phyloP scores from a whole-genome alignment of 495 filamentous ascomycete species.

The Penicillium atrosanguineum region DNA sequence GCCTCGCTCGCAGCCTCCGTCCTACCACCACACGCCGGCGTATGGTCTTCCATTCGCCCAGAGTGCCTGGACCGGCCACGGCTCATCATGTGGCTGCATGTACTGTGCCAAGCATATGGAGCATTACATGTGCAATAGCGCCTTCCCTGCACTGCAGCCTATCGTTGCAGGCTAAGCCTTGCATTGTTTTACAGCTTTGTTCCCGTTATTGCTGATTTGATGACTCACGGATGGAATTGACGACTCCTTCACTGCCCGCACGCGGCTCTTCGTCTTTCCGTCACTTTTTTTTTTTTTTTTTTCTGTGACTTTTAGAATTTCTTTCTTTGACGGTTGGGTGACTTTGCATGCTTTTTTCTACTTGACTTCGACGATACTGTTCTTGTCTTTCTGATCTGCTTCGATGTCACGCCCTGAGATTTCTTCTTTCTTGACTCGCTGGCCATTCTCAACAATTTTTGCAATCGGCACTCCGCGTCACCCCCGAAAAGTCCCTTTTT shows the following conservation, averaged over 20 bases:
- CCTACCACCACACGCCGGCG: constrained; percentile 50
- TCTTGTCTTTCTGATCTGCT: constrained; percentile 24
- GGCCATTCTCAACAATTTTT: constrained; percentile 20
- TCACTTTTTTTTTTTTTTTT: constrained; percentile 14
- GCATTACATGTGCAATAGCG: constrained; percentile 61
- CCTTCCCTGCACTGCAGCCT: constrained; percentile 60
- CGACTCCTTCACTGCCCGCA: constrained; percentile 2
- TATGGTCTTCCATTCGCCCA: constrained; percentile 56
- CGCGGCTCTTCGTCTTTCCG: constrained; percentile 8
- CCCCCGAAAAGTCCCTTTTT: constrained; percentile 38
- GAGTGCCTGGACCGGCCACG: constrained; percentile 57
- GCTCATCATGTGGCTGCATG: constrained; percentile 65
- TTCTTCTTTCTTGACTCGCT: constrained; percentile 20
- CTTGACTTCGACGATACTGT: constrained; percentile 39
- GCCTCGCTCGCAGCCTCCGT: constrained; percentile 47
- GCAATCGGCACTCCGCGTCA: constrained; percentile 26
- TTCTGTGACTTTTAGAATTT: constrained; percentile 28
- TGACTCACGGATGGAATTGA: constrained; percentile 17
- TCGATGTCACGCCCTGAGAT: constrained; percentile 30
- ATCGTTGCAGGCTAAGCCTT: constrained; percentile 34
- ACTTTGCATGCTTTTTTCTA: constrained; percentile 30
- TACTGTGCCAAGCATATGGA: constrained; percentile 64
- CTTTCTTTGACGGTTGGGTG: constrained; percentile 24
- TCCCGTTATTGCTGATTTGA: constrained; percentile 17
- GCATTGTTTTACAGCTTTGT: not conserved